Conservation (phyloP, 2,329 filamentous ascomycete species). For the Arthrinium phaeospermum region DNA sequence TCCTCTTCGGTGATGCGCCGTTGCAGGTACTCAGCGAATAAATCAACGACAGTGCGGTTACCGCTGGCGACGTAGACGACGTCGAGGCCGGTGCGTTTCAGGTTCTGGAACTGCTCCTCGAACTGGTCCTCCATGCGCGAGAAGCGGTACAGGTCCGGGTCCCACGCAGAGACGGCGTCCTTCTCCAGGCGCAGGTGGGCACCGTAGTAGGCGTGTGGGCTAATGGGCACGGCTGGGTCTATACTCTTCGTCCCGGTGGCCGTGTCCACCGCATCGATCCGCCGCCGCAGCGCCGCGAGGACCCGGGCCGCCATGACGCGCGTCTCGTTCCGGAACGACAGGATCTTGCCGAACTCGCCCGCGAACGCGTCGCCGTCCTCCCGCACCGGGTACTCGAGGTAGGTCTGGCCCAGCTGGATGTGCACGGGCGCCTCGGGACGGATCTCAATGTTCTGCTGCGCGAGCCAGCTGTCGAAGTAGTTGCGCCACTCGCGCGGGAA, state of each 20-base stretch:
- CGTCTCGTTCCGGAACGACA: slow-evolving; percentile 40
- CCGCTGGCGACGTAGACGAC: slow-evolving; percentile 40
- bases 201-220: slow-evolving; percentile 35
- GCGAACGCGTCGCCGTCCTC: slow-evolving; percentile 42
- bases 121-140: slow-evolving; percentile 40
- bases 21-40: slow-evolving; percentile 31
- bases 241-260: slow-evolving; percentile 20
- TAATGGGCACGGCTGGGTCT: slow-evolving; percentile 34
- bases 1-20: slow-evolving; percentile 21
- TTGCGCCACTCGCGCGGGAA: slow-evolving; percentile 35
- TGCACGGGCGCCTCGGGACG: slow-evolving; percentile 32
- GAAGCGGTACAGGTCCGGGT: slow-evolving; percentile 38
- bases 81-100: slow-evolving; percentile 31
- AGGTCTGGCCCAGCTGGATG: slow-evolving; percentile 39
- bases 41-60: slow-evolving; percentile 35
- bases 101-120: slow-evolving; percentile 35
- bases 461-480: slow-evolving; percentile 38
- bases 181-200: slow-evolving; percentile 40
- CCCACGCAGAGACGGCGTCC: slow-evolving; percentile 39
- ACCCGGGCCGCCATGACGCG: slow-evolving; percentile 37
- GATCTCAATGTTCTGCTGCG: slow-evolving; percentile 29
- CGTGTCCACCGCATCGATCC: neutral
- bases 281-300: slow-evolving; percentile 30
- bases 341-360: slow-evolving; percentile 40
- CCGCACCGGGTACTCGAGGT: slow-evolving; percentile 44